A percentile compares a stretch with the other conserved stretches of the same genome.
Evolutionary conservation across 2,329 filamentous ascomycete genomes (phyloP).

Genomic region (Zasmidium angulare): DNA sequence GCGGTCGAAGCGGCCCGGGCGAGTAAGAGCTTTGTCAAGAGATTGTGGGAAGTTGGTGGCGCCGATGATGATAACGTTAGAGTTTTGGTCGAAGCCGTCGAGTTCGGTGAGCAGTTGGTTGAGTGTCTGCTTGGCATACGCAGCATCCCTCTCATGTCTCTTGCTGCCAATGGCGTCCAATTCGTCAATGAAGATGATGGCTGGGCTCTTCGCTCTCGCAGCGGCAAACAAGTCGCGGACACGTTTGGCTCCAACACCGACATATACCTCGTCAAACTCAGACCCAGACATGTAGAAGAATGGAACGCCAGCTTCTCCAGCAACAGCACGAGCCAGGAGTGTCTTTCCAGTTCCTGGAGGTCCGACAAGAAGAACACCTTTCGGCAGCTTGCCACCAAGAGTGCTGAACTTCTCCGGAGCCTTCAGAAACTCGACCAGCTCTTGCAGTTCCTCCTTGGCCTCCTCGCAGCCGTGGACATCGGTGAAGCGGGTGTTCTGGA

Average conservation of each 20-base stretch:
- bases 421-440: slow-evolving; percentile 93
- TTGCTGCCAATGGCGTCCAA: slow-evolving; percentile 92
- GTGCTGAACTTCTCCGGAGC: slow-evolving; percentile 91
- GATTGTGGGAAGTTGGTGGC: slow-evolving; percentile 95
- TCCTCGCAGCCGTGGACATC: slow-evolving; percentile 98
- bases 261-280: slow-evolving; percentile 97
- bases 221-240: slow-evolving; percentile 88
- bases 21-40: slow-evolving; percentile 89
- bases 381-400: slow-evolving; percentile 92
- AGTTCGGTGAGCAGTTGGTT: slow-evolving; percentile 97
- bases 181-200: slow-evolving; percentile 95
- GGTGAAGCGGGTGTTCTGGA: slow-evolving; percentile 84
- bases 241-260: slow-evolving; percentile 93
- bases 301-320: slow-evolving; percentile 92
- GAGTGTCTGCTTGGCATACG: slow-evolving; percentile 94
- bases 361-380: slow-evolving; percentile 91
- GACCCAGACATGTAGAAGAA: slow-evolving; percentile 99
- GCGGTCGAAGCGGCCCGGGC: slow-evolving; percentile 93
- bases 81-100: slow-evolving; percentile 94
- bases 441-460: slow-evolving; percentile 95
- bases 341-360: slow-evolving; percentile 98
- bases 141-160: slow-evolving; percentile 86
- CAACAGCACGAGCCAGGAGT: slow-evolving; percentile 88
- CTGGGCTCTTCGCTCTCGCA: slow-evolving; percentile 80
- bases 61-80: slow-evolving; percentile 90